A percentile compares a stretch with the other conserved stretches of the same genome.
These are phyloP conservation scores for Ceratorhiza oryzae-sativae DNA, from an alignment of 1,284 basidiomycete species.

Conservation along the genomic window DNA sequence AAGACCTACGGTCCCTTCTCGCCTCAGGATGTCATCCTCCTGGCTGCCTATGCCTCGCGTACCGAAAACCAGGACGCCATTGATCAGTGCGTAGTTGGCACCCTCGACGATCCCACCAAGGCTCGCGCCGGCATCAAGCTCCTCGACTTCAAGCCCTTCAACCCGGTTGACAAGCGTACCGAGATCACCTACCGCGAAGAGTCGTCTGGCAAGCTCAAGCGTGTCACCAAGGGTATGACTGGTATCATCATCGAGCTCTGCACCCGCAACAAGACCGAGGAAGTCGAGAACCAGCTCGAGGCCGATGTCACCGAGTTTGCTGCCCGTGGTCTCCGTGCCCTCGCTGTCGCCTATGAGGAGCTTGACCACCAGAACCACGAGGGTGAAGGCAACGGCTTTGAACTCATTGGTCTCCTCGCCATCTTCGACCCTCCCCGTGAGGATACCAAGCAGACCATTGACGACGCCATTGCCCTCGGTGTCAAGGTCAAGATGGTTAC, in stretches of 20 bases:
- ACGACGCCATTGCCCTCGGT: constrained; percentile 94
- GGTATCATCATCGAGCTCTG: constrained; percentile 96
- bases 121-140: constrained; percentile 94
- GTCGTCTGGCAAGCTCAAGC: constrained; percentile 92
- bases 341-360: constrained; percentile 96
- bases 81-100: constrained; percentile 84
- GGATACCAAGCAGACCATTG: constrained; percentile 99
- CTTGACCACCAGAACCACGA: constrained; percentile 82
- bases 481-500: constrained; percentile 99
- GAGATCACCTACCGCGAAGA: constrained; percentile 98
- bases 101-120: constrained; percentile 73
- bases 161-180: constrained; percentile 98
- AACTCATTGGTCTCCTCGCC: constrained; percentile 94
- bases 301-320: constrained; percentile 96
- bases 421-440: constrained; percentile 98
- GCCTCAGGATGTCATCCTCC: constrained; percentile 88
- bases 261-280: constrained; percentile 94
- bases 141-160: constrained; percentile 99
- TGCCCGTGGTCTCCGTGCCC: constrained; percentile 93
- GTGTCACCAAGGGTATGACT: constrained; percentile 99
- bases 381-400: constrained; percentile 92
- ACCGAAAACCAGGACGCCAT: constrained; percentile 99
- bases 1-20: constrained; percentile 90
- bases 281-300: constrained; percentile 90
- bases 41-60: constrained; percentile 94